A percentile compares a stretch with the other conserved stretches of the same genome.
Conservation (phyloP, 108 stramenopile genomes). For the Skeletonema costatum region DNA sequence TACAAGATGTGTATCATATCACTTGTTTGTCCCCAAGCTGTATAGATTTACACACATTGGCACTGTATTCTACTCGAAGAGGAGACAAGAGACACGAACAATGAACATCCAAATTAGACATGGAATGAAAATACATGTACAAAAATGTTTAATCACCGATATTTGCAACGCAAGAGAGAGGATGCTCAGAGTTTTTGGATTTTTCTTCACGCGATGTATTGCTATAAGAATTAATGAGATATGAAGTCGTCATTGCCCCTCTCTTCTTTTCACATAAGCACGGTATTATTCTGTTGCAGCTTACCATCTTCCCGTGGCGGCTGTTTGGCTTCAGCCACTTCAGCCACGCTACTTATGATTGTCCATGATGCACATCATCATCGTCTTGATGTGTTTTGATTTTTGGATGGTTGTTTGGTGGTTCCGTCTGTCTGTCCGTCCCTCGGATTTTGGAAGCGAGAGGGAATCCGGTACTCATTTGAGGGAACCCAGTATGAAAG, state of each 20-base stretch:
- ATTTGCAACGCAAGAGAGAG: background rate
- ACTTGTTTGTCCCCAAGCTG: too few relatives aligned
- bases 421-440: too few relatives aligned
- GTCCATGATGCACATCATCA: background rate
- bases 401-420: too few relatives aligned
- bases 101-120: background rate
- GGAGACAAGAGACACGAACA: background rate
- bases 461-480: too few relatives aligned
- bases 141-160: background rate
- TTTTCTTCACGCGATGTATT: background rate
- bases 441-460: too few relatives aligned
- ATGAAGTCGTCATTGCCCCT: background rate
- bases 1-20: too few relatives aligned
- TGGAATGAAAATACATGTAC: background rate
- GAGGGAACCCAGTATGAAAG: too few relatives aligned
- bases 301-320: background rate
- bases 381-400: too few relatives aligned
- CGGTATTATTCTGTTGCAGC: background rate
- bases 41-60: too few relatives aligned
- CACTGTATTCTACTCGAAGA: background rate
- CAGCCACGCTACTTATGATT: too few relatives aligned
- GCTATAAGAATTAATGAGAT: background rate
- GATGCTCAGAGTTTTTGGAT: background rate
- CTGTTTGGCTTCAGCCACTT: background rate
- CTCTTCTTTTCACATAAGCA: background rate